phyloP scores from a whole-genome alignment of 257 asterid species.

The Solanum bulbocastanum region DNA sequence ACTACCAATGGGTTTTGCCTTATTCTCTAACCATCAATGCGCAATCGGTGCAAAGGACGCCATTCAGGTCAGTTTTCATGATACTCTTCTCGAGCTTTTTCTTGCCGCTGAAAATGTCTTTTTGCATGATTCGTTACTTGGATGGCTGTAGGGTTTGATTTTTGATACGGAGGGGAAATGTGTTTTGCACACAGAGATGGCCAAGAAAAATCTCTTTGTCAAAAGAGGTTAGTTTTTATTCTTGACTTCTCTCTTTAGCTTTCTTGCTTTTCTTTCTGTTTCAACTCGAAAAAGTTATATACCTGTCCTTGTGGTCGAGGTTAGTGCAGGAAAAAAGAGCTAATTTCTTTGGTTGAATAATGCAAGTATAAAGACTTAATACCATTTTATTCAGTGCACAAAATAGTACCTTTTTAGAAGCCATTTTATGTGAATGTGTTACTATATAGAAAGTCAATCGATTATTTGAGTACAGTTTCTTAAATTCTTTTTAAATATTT shows the following conservation, averaged over 20 bases:
- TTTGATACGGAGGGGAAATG: constrained; percentile 82
- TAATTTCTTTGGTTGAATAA: not conserved
- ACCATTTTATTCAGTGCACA: not conserved
- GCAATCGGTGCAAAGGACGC: constrained; percentile 95
- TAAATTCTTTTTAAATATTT: not conserved
- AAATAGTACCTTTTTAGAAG: not conserved
- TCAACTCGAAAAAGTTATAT: too few relatives aligned
- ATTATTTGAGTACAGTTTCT: not conserved
- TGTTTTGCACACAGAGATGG: constrained; percentile 95
- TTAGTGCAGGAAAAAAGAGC: not conserved
- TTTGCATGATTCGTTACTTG: not conserved
- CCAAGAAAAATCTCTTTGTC: constrained; percentile 95
- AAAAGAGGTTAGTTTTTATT: constrained; percentile 59
- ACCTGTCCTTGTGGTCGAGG: not conserved
- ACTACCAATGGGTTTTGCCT: constrained; percentile 95
- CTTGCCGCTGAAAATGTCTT: not conserved
- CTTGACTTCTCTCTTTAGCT: not conserved
- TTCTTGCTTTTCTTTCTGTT: not conserved
- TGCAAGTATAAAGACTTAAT: not conserved
- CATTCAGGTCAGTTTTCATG: constrained; percentile 45
- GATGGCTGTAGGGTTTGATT: constrained; percentile 61
- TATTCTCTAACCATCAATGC: constrained; percentile 64
- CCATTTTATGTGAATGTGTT: not conserved
- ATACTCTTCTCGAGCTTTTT: not conserved
- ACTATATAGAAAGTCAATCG: not conserved